phyloP scores from a whole-genome alignment of 192 early-diverging fungal genomes.

The Pilobolus umbonatus region DNA sequence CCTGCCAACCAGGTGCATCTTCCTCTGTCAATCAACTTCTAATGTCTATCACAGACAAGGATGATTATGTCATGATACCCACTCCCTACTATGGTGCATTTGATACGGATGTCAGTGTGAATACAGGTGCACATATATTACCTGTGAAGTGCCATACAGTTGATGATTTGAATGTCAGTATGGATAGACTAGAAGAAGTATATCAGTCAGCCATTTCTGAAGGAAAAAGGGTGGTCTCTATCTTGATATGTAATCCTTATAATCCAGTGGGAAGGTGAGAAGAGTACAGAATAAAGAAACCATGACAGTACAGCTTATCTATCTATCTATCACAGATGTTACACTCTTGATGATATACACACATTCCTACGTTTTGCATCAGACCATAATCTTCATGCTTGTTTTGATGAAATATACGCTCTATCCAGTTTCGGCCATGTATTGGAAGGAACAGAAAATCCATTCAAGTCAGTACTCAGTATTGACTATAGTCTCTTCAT shows the following conservation, averaged over 20 bases:
- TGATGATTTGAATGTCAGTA: conserved; percentile 29
- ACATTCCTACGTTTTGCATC: conserved; percentile 60
- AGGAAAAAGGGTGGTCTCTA: conserved; percentile 44
- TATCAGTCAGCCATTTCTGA: conserved; percentile 40
- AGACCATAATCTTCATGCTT: conserved; percentile 54
- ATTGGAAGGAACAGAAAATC: conserved; percentile 15
- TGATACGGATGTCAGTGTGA: conserved; percentile 50
- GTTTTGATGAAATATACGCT: conserved; percentile 83
- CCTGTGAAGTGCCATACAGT: conserved; percentile 42
- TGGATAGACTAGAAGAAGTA: conserved; percentile 43
- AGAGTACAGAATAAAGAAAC: not conserved
- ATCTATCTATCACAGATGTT: conserved; percentile 32
- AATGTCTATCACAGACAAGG: conserved; percentile 59
- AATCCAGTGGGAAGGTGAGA: conserved; percentile 64
- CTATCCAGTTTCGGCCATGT: conserved; percentile 53
- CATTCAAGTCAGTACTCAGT: conserved; percentile 64
- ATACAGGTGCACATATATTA: conserved; percentile 48
- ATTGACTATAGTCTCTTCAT: conserved; percentile 39
- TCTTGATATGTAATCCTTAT: conserved; percentile 71
- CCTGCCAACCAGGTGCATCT: conserved; percentile 62
- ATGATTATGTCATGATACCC: conserved; percentile 70
- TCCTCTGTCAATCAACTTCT: conserved; percentile 60
- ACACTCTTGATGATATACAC: conserved; percentile 48
- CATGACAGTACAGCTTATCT: not conserved
- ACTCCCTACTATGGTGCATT: conserved; percentile 78